A percentile compares a stretch with the other conserved stretches of the same genome.
phyloP scores from a whole-genome alignment of 169 alveolate genomes.

The Plasmodium relictum region DNA sequence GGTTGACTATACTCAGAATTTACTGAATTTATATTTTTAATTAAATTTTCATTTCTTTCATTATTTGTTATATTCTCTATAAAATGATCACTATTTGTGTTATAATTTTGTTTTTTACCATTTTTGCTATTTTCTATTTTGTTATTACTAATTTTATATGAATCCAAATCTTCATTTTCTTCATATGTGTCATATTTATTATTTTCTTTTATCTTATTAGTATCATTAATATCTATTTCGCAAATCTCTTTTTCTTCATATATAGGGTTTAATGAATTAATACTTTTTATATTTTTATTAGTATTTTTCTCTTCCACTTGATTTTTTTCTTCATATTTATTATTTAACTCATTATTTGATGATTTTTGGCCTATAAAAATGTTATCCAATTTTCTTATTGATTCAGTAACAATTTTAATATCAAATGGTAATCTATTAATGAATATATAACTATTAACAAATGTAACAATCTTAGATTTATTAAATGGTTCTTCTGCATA shows the following conservation, averaged over 20 bases:
- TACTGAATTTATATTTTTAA: background rate
- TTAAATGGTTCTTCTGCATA: slow-evolving; percentile 86
- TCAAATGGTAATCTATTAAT: slow-evolving; percentile 86
- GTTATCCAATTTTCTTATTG: slow-evolving; percentile 17
- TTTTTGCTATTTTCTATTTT: background rate
- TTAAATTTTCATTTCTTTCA: background rate
- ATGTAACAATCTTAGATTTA: slow-evolving; percentile 85
- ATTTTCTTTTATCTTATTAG: background rate
- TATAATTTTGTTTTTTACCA: background rate
- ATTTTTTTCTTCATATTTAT: slow-evolving; percentile 40
- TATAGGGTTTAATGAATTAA: slow-evolving; percentile 13
- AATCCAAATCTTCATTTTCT: background rate
- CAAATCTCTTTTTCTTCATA: slow-evolving; percentile 17
- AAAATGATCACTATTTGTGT: background rate
- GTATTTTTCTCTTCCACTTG: slow-evolving; percentile 16
- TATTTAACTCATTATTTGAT: slow-evolving; percentile 21
- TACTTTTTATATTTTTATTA: slow-evolving; percentile 8
- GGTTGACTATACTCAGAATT: background rate
- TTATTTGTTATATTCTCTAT: background rate
- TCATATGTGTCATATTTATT: background rate
- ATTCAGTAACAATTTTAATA: slow-evolving; percentile 73
- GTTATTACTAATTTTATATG: background rate
- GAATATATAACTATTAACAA: slow-evolving; percentile 86
- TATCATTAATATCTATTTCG: slow-evolving; percentile 11
- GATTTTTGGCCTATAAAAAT: slow-evolving; percentile 18